phyloP scores from a whole-genome alignment of 2,329 filamentous ascomycete species.

The Dissoconium aciculare region DNA sequence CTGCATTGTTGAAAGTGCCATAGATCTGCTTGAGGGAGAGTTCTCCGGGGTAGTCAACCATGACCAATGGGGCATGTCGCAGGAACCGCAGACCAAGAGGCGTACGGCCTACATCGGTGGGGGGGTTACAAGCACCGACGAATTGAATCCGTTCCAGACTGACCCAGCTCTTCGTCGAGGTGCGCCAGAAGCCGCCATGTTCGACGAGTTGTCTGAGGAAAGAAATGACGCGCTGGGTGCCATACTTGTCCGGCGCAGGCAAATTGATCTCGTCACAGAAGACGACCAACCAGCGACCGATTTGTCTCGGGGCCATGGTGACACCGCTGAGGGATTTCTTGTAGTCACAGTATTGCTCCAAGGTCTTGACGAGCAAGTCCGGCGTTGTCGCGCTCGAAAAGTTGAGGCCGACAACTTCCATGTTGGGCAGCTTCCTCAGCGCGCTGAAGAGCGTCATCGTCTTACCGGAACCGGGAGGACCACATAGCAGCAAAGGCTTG shows the following conservation, averaged over 20 bases:
- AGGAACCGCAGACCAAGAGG: constrained; percentile 87
- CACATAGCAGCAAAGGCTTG: constrained; percentile 89
- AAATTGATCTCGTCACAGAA: constrained; percentile 99
- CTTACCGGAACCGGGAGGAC: constrained; percentile 95
- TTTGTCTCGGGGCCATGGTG: constrained; percentile 87
- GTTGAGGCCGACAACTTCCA: constrained; percentile 98
- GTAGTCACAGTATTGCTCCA: constrained; percentile 99
- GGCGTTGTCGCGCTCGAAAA: constrained; percentile 98
- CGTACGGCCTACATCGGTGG: constrained; percentile 91
- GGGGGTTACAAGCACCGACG: constrained; percentile 95
- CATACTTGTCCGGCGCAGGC: constrained; percentile 92
- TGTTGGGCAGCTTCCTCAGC: constrained; percentile 87
- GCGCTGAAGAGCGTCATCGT: constrained; percentile 99
- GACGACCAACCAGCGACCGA: constrained; percentile 92
- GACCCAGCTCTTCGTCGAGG: constrained; percentile 94
- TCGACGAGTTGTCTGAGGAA: constrained; percentile 96
- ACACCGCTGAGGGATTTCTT: constrained; percentile 96
- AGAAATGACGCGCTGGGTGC: constrained; percentile 90
- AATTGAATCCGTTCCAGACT: constrained; percentile 97
- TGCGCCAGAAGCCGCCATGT: constrained; percentile 98
- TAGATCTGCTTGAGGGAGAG: constrained; percentile 93
- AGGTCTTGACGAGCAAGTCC: constrained; percentile 94
- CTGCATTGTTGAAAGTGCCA: constrained; percentile 89
- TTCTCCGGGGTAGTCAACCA: constrained; percentile 98
- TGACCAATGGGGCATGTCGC: constrained; percentile 91